Evolutionary conservation across 2,329 filamentous ascomycete genomes (phyloP).

Genomic region (Waltergamsia citrina): DNA sequence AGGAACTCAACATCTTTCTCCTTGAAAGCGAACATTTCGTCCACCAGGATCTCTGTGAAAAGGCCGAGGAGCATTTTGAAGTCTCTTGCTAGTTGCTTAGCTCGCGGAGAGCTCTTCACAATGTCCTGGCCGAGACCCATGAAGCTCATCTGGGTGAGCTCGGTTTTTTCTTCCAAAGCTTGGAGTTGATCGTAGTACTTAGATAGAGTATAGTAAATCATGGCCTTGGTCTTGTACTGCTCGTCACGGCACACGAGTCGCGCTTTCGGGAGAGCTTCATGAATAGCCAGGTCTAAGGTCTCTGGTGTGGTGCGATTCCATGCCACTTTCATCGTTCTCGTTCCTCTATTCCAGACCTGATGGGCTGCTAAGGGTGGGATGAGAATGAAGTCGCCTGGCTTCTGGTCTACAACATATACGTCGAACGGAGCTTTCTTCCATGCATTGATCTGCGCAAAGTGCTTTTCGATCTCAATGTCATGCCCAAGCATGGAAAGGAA

Average conservation of each 20-base stretch:
- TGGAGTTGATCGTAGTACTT: conserved; percentile 63
- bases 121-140: conserved; percentile 38
- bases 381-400: conserved; percentile 82
- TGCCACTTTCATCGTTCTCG: conserved; percentile 91
- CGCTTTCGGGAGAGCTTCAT: conserved; percentile 81
- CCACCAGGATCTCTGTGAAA: conserved; percentile 69
- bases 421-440: conserved; percentile 94
- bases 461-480: conserved; percentile 92
- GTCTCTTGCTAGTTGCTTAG: conserved; percentile 68
- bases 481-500: conserved; percentile 89
- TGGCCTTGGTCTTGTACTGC: conserved; percentile 98
- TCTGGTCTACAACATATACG: conserved; percentile 88
- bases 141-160: conserved; percentile 33
- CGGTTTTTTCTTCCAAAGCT: conserved; percentile 38
- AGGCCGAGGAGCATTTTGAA: conserved; percentile 73
- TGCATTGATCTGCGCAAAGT: conserved; percentile 90
- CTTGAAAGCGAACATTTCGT: conserved; percentile 73
- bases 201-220: conserved; percentile 76
- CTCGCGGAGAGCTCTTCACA: conserved; percentile 28
- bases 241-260: conserved; percentile 92
- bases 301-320: conserved; percentile 96
- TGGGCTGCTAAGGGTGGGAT: conserved; percentile 90
- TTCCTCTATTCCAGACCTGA: conserved; percentile 97
- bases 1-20: conserved; percentile 67
- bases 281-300: conserved; percentile 76